A percentile compares a stretch with the other conserved stretches of the same genome.
Conservation (phyloP, 1,139 yeast species). For the Protomyces lactucae-debilis region DNA sequence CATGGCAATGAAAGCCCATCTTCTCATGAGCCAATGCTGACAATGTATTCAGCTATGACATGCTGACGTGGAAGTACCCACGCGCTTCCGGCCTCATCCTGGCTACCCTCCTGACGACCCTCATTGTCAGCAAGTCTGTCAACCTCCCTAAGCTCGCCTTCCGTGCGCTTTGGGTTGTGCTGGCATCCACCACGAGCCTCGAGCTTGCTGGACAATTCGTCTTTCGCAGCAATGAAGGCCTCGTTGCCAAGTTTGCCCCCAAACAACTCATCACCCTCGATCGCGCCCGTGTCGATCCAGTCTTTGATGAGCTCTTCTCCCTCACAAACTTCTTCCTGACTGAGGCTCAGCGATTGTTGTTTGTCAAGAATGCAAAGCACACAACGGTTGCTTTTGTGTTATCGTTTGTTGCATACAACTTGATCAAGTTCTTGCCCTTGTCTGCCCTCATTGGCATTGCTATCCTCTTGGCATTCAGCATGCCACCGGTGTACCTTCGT, state of each 20-base stretch:
- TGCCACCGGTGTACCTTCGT: constrained; percentile 67
- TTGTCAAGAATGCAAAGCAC: constrained; percentile 60
- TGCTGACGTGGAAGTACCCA: constrained; percentile 29
- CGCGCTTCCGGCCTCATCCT: constrained; percentile 27
- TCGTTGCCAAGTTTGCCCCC: constrained; percentile 25
- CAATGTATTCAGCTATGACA: constrained; percentile 12
- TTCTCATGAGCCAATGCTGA: no score
- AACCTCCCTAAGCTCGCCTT: constrained; percentile 28
- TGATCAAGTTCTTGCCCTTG: constrained; percentile 72
- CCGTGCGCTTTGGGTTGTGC: constrained; percentile 25
- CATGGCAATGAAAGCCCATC: no score
- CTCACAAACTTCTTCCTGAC: constrained; percentile 32
- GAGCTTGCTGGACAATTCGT: constrained; percentile 28
- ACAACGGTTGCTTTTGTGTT: constrained; percentile 70
- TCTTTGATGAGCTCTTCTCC: constrained; percentile 37
- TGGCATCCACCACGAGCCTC: constrained; percentile 27
- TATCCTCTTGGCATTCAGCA: constrained; percentile 62
- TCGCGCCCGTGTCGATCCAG: constrained; percentile 34
- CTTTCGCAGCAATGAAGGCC: constrained; percentile 24
- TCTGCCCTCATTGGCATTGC: constrained; percentile 53
- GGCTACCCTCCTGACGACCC: constrained; percentile 4
- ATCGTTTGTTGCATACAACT: constrained; percentile 60
- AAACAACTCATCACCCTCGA: constrained; percentile 18
- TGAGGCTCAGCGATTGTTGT: constrained; percentile 55
- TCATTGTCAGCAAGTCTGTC: constrained; percentile 22